phyloP scores from a whole-genome alignment of 169 alveolate species.

The Plasmodium sp. region DNA sequence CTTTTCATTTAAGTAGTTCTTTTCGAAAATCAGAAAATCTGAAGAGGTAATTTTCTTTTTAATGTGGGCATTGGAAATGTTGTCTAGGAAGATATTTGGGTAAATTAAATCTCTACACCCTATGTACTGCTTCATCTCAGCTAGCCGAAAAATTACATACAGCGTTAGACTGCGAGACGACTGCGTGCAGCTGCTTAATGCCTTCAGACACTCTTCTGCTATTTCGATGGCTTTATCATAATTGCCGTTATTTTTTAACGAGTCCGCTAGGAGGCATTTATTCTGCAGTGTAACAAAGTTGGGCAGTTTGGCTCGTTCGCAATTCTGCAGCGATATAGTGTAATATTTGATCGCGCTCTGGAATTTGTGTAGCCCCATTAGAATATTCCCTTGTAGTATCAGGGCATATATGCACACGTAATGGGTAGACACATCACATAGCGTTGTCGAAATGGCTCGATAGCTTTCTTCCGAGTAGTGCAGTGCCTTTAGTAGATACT shows the following conservation, averaged over 20 bases:
- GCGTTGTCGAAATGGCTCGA: conserved; percentile 11
- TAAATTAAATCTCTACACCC: conserved; percentile 64
- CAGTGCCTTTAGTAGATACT: conserved; percentile 20
- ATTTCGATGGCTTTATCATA: conserved; percentile 56
- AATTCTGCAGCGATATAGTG: conserved; percentile 47
- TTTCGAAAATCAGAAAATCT: conserved; percentile 48
- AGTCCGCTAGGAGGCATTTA: conserved; percentile 59
- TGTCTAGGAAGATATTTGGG: conserved; percentile 21
- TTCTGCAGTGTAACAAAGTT: conserved; percentile 36
- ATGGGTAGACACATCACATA: conserved; percentile 38
- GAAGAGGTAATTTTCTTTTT: conserved; percentile 23
- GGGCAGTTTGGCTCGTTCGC: conserved; percentile 36
- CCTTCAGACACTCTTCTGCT: conserved; percentile 54
- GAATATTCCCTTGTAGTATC: conserved; percentile 31
- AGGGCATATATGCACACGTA: conserved; percentile 25
- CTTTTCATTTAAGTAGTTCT: conserved; percentile 55
- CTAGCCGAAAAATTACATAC: conserved; percentile 31
- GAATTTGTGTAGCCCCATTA: conserved; percentile 45
- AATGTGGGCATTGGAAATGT: conserved; percentile 6
- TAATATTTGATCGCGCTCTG: conserved; percentile 46
- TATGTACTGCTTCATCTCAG: conserved; percentile 62
- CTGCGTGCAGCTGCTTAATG: not conserved
- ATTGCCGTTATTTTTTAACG: conserved; percentile 70
- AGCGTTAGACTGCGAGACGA: conserved; percentile 34
- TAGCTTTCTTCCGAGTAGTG: conserved; percentile 33